A percentile compares a stretch with the other conserved stretches of the same genome.
These are phyloP conservation scores for Phenoliferia sp. DNA, from an alignment of 1,284 basidiomycete species.

Conservation along the genomic window DNA sequence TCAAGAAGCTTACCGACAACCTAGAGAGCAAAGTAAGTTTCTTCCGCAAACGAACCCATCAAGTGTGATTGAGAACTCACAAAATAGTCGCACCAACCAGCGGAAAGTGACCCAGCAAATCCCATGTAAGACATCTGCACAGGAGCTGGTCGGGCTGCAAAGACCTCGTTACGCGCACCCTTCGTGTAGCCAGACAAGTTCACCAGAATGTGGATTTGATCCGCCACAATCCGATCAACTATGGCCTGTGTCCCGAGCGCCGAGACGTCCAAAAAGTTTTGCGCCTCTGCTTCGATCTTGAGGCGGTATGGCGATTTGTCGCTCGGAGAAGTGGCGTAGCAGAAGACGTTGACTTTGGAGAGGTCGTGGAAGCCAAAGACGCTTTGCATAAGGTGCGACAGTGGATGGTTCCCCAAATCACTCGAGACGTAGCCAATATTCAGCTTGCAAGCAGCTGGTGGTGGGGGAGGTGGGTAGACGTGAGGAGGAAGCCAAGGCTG, in stretches of 20 bases:
- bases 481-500: conserved; percentile 52
- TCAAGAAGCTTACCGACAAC: conserved; percentile 38
- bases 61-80: too few species aligned
- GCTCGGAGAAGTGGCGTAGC: conserved; percentile 55
- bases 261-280: conserved; percentile 54
- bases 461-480: conserved; percentile 52
- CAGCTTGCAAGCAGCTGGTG: conserved; percentile 46
- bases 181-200: conserved; percentile 55
- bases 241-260: conserved; percentile 48
- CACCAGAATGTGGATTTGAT: conserved; percentile 52
- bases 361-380: conserved; percentile 53
- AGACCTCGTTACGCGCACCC: conserved; percentile 59
- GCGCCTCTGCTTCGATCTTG: conserved; percentile 51
- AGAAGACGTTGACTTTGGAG: conserved; percentile 50
- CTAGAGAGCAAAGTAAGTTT: too few species aligned
- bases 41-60: too few species aligned
- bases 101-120: conserved; percentile 55
- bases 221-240: conserved; percentile 49
- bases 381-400: conserved; percentile 47
- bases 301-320: conserved; percentile 54
- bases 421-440: conserved; percentile 57
- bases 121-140: conserved; percentile 59
- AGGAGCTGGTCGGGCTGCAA: conserved; percentile 56
- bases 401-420: conserved; percentile 51
- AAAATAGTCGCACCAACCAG: conserved; percentile 60